phyloP scores from a whole-genome alignment of 345 rosid genomes.

The Hirschfeldia incana region DNA sequence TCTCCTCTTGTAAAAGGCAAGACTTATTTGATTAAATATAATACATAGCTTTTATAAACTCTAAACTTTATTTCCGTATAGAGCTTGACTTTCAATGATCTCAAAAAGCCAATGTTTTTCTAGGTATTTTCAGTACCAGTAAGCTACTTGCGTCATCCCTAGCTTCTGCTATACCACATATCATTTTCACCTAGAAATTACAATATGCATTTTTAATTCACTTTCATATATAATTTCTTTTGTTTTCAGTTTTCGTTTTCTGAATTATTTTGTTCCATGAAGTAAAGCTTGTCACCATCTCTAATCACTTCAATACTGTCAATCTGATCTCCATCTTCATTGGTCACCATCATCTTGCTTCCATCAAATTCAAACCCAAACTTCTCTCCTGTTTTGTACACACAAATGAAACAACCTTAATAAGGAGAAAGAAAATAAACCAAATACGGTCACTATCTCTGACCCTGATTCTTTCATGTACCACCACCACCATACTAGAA shows the following conservation, averaged over 20 bases:
- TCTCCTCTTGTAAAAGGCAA: too few relatives aligned
- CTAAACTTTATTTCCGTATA: too few relatives aligned
- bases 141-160: too few relatives aligned
- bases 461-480: background rate
- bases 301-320: conserved; percentile 81
- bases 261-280: conserved; percentile 43
- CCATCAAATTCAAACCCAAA: conserved; percentile 68
- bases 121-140: too few relatives aligned
- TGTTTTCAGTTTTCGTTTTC: background rate
- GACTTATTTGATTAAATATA: too few relatives aligned
- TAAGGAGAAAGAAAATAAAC: background rate
- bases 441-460: background rate
- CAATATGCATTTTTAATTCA: too few relatives aligned
- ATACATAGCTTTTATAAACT: too few relatives aligned
- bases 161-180: too few relatives aligned
- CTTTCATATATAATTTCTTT: too few relatives aligned
- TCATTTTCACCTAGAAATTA: too few relatives aligned
- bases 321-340: conserved; percentile 80
- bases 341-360: conserved; percentile 48
- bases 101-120: too few relatives aligned
- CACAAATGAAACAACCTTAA: background rate
- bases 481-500: background rate
- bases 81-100: too few relatives aligned
- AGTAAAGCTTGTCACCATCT: conserved; percentile 78
- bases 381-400: conserved; percentile 54